Evolutionary conservation across 306 rosid species (phyloP).

Genomic region (Styphnolobium japonicum): DNA sequence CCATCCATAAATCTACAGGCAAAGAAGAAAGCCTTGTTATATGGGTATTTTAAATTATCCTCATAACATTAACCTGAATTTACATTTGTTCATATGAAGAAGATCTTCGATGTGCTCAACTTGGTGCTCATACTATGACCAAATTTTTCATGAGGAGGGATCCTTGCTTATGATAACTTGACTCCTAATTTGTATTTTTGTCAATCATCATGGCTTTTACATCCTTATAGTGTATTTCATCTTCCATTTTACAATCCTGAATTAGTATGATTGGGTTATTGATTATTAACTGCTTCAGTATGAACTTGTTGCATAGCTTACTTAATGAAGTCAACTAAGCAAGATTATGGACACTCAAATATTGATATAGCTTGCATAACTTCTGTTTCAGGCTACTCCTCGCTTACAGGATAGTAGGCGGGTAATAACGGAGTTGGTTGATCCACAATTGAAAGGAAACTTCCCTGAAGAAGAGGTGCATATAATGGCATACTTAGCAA

Average conservation of each 20-base stretch:
- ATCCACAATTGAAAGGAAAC: conserved; percentile 67
- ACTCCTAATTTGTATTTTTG: neutral
- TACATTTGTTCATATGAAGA: neutral
- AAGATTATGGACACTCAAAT: neutral
- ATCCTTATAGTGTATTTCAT: neutral
- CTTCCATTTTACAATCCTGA: neutral
- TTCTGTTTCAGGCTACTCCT: conserved; percentile 74
- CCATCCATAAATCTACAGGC: conserved; percentile 66
- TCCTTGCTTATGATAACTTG: neutral
- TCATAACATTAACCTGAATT: conserved; percentile 7
- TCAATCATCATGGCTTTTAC: neutral
- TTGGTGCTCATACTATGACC: neutral
- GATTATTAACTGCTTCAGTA: neutral
- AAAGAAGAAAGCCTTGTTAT: conserved; percentile 97
- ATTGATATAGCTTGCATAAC: conserved; percentile 13
- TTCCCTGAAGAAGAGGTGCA: conserved; percentile 88
- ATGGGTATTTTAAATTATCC: conserved; percentile 56
- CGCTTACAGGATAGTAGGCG: conserved; percentile 76
- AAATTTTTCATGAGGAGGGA: neutral
- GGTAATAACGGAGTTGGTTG: conserved; percentile 69
- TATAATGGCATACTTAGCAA: conserved; percentile 92
- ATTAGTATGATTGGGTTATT: neutral
- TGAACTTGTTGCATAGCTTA: conserved; percentile 17
- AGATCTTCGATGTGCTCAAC: neutral
- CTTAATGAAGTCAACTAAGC: conserved; percentile 11